phyloP scores from a whole-genome alignment of 2,329 filamentous ascomycete species.

The Diaporthe ampelina region DNA sequence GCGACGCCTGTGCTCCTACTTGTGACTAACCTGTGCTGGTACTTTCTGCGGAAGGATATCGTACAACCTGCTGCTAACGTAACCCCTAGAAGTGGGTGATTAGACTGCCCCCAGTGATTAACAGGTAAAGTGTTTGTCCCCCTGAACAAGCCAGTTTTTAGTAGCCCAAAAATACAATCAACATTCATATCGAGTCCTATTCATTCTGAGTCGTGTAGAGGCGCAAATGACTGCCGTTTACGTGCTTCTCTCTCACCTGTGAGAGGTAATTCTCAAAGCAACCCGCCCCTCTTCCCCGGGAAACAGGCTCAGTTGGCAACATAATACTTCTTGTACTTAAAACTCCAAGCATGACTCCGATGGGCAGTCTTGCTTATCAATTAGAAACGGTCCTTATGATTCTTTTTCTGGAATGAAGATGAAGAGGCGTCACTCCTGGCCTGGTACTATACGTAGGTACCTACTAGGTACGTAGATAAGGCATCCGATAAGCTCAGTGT shows the following conservation, averaged over 20 bases:
- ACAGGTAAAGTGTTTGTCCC: neutral
- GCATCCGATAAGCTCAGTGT: conserved; percentile 21
- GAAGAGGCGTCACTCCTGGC: neutral
- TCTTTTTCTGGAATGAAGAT: too few relatives aligned
- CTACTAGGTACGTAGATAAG: neutral
- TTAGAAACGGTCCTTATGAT: too few relatives aligned
- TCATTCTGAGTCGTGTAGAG: neutral
- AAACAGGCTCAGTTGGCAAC: neutral
- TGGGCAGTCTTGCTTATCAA: too few relatives aligned
- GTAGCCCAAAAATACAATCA: neutral
- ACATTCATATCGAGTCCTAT: neutral
- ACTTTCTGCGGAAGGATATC: neutral
- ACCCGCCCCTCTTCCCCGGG: too few relatives aligned
- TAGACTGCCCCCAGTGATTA: neutral
- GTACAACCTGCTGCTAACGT: neutral
- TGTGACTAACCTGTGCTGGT: conserved; percentile 35
- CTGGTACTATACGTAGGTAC: neutral
- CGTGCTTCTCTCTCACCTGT: neutral
- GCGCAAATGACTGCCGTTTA: neutral
- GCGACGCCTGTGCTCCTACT: conserved; percentile 38
- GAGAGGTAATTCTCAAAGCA: too few relatives aligned
- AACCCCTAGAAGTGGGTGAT: neutral
- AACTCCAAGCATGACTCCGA: neutral
- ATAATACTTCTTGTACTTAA: too few relatives aligned
- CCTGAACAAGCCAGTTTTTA: neutral